phyloP scores from a whole-genome alignment of 192 early-diverging fungal species.

The Entomortierella chlamydospora region DNA sequence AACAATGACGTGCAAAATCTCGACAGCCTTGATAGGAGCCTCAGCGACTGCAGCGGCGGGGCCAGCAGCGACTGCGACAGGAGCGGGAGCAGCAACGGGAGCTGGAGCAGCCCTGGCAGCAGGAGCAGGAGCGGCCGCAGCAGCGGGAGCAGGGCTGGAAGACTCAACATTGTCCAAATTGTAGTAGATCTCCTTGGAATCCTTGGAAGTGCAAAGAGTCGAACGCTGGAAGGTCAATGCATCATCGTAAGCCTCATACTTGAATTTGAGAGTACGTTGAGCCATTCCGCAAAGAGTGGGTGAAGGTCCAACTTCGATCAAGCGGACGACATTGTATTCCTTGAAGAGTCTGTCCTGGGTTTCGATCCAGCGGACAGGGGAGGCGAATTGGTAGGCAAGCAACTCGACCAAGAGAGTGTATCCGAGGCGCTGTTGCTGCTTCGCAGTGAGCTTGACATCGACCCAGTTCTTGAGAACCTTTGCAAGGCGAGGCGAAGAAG shows the following conservation, averaged over 20 bases:
- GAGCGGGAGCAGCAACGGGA: conserved; percentile 64
- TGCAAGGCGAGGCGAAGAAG: conserved; percentile 79
- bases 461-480: conserved; percentile 86
- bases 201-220: conserved; percentile 90
- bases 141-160: conserved; percentile 56
- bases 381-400: conserved; percentile 93
- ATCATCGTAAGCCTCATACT: conserved; percentile 96
- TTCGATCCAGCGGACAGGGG: conserved; percentile 94
- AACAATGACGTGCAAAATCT: conserved; percentile 86
- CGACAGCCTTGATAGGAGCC: conserved; percentile 82
- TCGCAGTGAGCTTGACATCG: conserved; percentile 74
- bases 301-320: conserved; percentile 92
- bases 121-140: conserved; percentile 62
- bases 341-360: conserved; percentile 90
- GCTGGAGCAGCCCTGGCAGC: conserved; percentile 60
- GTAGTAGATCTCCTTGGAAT: conserved; percentile 95
- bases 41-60: conserved; percentile 79
- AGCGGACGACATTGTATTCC: conserved; percentile 82
- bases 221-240: conserved; percentile 91
- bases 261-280: conserved; percentile 92
- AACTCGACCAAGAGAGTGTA: conserved; percentile 90
- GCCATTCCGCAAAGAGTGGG: conserved; percentile 96
- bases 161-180: conserved; percentile 80
- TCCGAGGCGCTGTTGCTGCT: conserved; percentile 87
- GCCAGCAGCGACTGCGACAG: conserved; percentile 62